phyloP scores from a whole-genome alignment of 2,329 filamentous ascomycete genomes.

The Pseudohalonectria lignicola region DNA sequence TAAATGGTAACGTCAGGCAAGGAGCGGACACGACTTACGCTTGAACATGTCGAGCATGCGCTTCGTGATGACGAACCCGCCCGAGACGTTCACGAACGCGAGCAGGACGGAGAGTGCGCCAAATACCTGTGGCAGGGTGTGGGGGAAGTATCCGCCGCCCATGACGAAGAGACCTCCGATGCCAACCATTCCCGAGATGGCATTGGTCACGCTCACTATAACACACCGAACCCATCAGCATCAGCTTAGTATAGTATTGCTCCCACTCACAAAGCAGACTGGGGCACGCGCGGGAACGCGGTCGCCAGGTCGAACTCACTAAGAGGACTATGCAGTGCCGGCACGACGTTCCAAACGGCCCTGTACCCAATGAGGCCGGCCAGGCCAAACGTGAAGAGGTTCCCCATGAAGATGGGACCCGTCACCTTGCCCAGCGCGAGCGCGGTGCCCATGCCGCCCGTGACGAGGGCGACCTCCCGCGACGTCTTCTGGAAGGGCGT shows the following conservation, averaged over 20 bases:
- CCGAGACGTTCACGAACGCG: slow-evolving; percentile 80
- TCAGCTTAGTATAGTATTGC: background rate
- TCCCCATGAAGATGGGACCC: slow-evolving; percentile 76
- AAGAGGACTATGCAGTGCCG: slow-evolving; percentile 75
- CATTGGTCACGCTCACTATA: slow-evolving; percentile 75
- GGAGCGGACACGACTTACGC: slow-evolving; percentile 20
- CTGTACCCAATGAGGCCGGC: slow-evolving; percentile 81
- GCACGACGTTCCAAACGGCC: slow-evolving; percentile 77
- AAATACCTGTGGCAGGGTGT: slow-evolving; percentile 67
- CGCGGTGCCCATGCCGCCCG: slow-evolving; percentile 65
- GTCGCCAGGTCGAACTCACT: slow-evolving; percentile 20
- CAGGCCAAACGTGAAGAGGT: slow-evolving; percentile 74
- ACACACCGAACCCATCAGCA: background rate
- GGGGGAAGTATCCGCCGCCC: slow-evolving; percentile 67
- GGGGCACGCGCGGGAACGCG: background rate
- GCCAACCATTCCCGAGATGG: slow-evolving; percentile 84
- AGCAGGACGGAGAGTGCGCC: slow-evolving; percentile 72
- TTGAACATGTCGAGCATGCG: slow-evolving; percentile 91
- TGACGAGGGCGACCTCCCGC: slow-evolving; percentile 63
- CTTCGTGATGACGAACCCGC: slow-evolving; percentile 86
- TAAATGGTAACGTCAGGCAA: background rate
- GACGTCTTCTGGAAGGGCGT: slow-evolving; percentile 76
- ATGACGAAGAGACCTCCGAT: slow-evolving; percentile 83
- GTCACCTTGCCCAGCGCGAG: slow-evolving; percentile 72
- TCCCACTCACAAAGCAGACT: background rate